These are phyloP conservation scores for Sporothrix mexicana DNA, from an alignment of 2,329 filamentous ascomycete species.

Conservation along the genomic window DNA sequence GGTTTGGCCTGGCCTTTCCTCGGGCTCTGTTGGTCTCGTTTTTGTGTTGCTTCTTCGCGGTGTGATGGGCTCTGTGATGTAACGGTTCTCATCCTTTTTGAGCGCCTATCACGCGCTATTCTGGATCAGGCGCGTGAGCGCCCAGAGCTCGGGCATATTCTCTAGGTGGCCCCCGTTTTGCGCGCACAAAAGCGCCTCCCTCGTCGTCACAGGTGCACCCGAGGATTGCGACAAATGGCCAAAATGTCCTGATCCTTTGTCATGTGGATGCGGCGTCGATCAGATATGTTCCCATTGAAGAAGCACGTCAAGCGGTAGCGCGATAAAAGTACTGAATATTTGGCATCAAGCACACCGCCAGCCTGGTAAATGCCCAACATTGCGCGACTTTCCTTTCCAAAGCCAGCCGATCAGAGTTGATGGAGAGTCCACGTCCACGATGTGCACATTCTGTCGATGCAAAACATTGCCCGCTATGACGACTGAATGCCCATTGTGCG, in stretches of 20 bases:
- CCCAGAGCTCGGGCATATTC: too few species aligned
- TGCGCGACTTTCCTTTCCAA: neutral
- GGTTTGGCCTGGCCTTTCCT: neutral
- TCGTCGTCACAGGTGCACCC: slow-evolving; percentile 9
- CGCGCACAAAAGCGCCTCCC: neutral
- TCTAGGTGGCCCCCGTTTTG: neutral
- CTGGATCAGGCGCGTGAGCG: slow-evolving; percentile 9
- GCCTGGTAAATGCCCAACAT: neutral
- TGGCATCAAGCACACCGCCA: neutral
- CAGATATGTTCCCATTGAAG: neutral
- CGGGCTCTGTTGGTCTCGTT: neutral
- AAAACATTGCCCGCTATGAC: neutral
- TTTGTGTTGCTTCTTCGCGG: neutral
- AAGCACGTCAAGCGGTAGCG: slow-evolving; percentile 15
- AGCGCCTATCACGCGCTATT: slow-evolving; percentile 16
- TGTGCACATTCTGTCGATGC: neutral
- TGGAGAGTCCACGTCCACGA: too few species aligned
- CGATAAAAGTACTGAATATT: slow-evolving; percentile 6
- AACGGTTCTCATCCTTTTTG: neutral
- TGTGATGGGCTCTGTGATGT: neutral
- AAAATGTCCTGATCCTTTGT: slow-evolving; percentile 8
- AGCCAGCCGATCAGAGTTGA: neutral
- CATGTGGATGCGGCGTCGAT: slow-evolving; percentile 2
- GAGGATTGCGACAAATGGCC: slow-evolving; percentile 13
- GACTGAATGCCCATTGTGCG: neutral